Evolutionary conservation across 352 stramenopile species (phyloP).

Genomic region (Plasmopara muralis): DNA sequence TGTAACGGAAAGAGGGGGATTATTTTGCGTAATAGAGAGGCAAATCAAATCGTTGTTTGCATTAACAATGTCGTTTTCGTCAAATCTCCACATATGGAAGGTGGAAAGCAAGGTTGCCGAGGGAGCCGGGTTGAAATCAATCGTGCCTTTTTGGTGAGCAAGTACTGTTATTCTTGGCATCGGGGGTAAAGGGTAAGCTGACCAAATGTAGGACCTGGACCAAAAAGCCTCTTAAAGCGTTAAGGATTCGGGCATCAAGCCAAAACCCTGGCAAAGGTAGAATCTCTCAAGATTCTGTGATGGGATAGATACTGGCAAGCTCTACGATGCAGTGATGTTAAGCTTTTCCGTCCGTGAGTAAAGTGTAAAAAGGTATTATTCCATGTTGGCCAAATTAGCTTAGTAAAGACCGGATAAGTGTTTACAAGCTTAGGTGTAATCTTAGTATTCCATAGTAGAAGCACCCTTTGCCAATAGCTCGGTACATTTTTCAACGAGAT

Average conservation of each 20-base stretch:
- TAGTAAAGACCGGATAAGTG: neutral
- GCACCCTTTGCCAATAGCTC: neutral
- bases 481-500: conserved; percentile 1
- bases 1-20: neutral
- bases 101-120: neutral
- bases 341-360: neutral
- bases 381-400: conserved; percentile 7
- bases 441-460: conserved; percentile 5
- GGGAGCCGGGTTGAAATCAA: neutral
- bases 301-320: neutral
- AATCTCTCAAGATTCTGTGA: neutral
- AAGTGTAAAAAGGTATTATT: conserved; percentile 2
- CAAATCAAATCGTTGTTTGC: neutral
- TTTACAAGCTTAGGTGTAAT: conserved; percentile 3
- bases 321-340: neutral
- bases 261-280: neutral
- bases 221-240: neutral
- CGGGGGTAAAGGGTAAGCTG: neutral
- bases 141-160: neutral
- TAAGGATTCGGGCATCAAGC: neutral
- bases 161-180: neutral
- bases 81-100: neutral
- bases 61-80: neutral
- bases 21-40: neutral
- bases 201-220: neutral